Evolutionary conservation across 345 rosid genomes (phyloP).

Genomic region (Salix udensis): DNA sequence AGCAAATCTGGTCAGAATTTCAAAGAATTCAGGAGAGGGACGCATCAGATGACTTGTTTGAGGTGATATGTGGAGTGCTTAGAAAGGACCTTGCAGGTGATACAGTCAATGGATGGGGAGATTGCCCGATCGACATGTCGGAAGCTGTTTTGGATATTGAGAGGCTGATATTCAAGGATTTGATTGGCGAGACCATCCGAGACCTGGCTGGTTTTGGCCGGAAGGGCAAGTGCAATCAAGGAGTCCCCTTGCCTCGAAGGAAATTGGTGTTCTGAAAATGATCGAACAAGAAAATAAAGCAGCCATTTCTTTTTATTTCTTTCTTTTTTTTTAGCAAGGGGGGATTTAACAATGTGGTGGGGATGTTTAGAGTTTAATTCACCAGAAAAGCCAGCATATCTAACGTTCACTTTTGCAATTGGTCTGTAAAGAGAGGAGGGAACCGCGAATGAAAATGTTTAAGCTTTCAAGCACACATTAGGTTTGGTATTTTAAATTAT

Average conservation of each 20-base stretch:
- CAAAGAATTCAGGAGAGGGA: conserved; percentile 50
- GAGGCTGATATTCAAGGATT: conserved; percentile 73
- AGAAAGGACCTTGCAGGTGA: conserved; percentile 73
- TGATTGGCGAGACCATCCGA: conserved; percentile 72
- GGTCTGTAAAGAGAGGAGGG: conserved; percentile 15
- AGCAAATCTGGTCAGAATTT: conserved; percentile 67
- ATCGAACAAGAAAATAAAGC: conserved; percentile 9
- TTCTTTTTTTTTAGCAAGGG: not conserved
- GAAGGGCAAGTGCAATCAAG: conserved; percentile 22
- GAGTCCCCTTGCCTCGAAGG: conserved; percentile 37
- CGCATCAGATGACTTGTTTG: conserved; percentile 45
- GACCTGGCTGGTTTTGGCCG: conserved; percentile 48
- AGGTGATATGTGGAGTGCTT: conserved; percentile 64
- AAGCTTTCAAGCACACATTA: conserved; percentile 2
- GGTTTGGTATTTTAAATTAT: not conserved
- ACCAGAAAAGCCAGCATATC: conserved; percentile 36
- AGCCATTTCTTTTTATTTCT: not conserved
- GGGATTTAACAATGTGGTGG: conserved; percentile 6
- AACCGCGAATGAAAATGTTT: conserved; percentile 10
- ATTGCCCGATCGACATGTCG: conserved; percentile 60
- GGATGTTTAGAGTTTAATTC: conserved; percentile 16
- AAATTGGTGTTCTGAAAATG: conserved; percentile 64
- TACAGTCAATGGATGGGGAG: conserved; percentile 51
- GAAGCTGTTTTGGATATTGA: conserved; percentile 74
- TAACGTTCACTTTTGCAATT: conserved; percentile 21